Base-by-base conservation (phyloP, 139 green algal species). In the Astrephomene gubernaculifera region DNA sequence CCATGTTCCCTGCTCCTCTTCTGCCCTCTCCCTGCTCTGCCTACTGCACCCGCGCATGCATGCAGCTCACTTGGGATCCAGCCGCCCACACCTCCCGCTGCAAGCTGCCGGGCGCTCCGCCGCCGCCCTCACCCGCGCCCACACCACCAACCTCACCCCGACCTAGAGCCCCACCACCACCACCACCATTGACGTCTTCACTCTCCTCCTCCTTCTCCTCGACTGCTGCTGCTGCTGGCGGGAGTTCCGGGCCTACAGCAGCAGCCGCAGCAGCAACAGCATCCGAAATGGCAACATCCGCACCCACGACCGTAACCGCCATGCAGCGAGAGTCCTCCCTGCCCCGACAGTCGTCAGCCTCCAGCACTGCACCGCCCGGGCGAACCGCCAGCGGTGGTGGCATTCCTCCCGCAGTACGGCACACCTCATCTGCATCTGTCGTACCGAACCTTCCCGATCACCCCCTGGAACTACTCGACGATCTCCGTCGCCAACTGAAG, bases 401-500 rank as follows among this genome's bases (percentile, higher is more conserved):
- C n/a, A n/a, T n/a, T n/a, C n/a, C n/a, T n/a, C n/a, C n/a, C n/a
- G n/a, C n/a, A n/a, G n/a, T n/a, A n/a, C n/a, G n/a, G n/a, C n/a
- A n/a, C n/a, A n/a, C n/a, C n/a, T n/a, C n/a, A n/a, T 8, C 19
- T n/a, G 19, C 38, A 19, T 14, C 35, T 17, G 38, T 38, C 36
- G 19, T 73, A 19, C 35, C n/a, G 35, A 38, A 38, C 67, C 69
- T 96, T 64, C 90, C 98, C 38, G 87, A 89, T 7, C 71, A 86
- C 63, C 87, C 98, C 70, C 88, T 94, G 61, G 86, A 88, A 31
- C 90, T 95, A 21, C 90, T 96, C 65, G 90, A 95, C 87, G 90
- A 88, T 27, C 74, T 98, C 53, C 89, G 96, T 45, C 91, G 93
- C 38, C 86, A 95, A 83, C 85, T 98, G 86, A 79, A 92, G 43